Evolutionary conservation across 352 stramenopile species (phyloP), one percentile per base, ranked within the genome.

Genomic region (Saprolegnia diclina): DNA sequence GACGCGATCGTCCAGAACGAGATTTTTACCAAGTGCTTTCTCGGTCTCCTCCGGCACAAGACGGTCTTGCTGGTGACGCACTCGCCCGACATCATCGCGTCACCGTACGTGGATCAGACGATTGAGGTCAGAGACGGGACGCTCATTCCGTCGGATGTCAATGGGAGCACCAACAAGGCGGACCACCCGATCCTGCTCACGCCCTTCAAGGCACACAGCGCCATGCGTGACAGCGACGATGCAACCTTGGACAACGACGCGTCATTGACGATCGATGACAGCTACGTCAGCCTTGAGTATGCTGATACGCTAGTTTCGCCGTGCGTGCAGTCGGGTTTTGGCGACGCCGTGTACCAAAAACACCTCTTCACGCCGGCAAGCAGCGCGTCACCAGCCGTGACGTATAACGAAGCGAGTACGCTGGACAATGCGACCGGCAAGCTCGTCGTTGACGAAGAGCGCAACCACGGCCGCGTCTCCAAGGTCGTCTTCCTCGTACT

Each of bases 1-100:
- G 92, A 98, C 75, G 84, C 82, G 46, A 85, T 97, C 74, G 91
- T 97, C 29, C 89, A 78, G 19, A 82, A 82, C 54, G 80, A 92
- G 73, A 64, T 97, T 14, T 97, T 97, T 67, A 65, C 90, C 13
- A 65, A 94, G 22, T 92, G 81, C 64, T 89, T 97, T 59, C 52
- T 35, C 40, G 32, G 73, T 4, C 18, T 76, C 22, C 71, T 94
- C n/a, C 64, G 68, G 24, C 22, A 84, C 65, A 74, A 74, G 46
- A 87, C 78, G 26, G 77, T 95, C 5, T 67, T 97, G 42, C 75
- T 96, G n/a, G 90, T 92, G 0, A 96, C 89, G 5, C 45, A 7
- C 5, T 78, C 74, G 29, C 76, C 73, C 4, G 78, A 85, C 42
- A 64, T 85, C 11, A 77, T 77, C 70, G 38, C 73, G 4, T 84